A percentile compares a stretch with the other conserved stretches of the same genome.
phyloP scores from a whole-genome alignment of 2,329 filamentous ascomycete genomes.

The Fusarium burgessii region DNA sequence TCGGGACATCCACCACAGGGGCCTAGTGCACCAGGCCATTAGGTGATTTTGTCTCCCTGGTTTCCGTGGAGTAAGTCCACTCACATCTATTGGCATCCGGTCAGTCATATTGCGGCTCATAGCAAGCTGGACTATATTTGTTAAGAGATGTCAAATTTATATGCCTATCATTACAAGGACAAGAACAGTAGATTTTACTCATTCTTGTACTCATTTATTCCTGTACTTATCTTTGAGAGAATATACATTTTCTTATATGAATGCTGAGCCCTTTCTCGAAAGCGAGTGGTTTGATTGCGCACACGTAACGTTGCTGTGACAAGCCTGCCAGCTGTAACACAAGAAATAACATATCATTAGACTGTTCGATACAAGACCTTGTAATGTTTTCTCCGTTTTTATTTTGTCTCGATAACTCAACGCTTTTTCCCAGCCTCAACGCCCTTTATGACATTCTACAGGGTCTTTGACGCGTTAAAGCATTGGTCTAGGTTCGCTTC shows the following conservation, averaged over 20 bases:
- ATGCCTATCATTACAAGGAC: background rate
- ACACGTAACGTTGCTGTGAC: background rate
- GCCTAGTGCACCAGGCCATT: constrained; percentile 5
- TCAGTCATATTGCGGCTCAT: background rate
- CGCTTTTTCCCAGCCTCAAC: background rate
- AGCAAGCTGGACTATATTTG: background rate
- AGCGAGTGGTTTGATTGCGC: background rate
- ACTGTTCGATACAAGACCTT: background rate
- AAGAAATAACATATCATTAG: background rate
- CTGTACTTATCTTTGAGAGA: background rate
- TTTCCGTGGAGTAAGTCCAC: background rate
- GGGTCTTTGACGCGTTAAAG: too few relatives aligned
- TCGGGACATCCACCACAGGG: constrained; percentile 23
- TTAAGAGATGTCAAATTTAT: background rate
- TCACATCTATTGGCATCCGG: background rate
- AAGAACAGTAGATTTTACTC: background rate
- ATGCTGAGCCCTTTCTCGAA: background rate
- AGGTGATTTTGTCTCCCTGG: background rate
- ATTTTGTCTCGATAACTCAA: background rate
- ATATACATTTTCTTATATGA: background rate
- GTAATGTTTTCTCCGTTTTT: background rate
- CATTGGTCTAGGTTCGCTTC: background rate
- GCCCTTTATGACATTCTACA: background rate
- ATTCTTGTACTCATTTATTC: background rate
- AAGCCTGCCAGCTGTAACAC: background rate